Conservation (phyloP, 208 protist species). For the Phytomonas sp. region DNA sequence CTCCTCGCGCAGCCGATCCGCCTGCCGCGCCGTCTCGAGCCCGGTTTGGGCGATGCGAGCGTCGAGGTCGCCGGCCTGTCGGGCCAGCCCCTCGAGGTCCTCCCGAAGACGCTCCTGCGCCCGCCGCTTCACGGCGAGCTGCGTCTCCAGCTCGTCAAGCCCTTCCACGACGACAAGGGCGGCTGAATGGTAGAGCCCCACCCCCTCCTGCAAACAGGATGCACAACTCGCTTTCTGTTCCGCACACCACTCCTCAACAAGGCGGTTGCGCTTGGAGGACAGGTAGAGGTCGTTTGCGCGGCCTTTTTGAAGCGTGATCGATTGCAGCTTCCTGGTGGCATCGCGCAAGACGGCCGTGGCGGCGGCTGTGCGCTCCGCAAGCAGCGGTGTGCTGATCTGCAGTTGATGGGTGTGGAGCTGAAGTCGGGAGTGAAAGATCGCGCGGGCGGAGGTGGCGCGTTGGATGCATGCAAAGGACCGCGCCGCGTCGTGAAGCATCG, state of each 20-base stretch:
- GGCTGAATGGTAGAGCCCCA: neutral
- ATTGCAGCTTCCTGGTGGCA: neutral
- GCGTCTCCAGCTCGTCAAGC: neutral
- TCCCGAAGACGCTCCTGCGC: neutral
- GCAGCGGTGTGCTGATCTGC: neutral
- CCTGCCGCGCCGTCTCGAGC: neutral
- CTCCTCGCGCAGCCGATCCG: neutral
- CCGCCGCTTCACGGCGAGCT: neutral
- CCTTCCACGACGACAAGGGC: neutral
- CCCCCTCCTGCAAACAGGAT: neutral
- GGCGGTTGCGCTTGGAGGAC: neutral
- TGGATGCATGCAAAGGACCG: neutral
- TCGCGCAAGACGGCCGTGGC: neutral
- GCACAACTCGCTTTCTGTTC: neutral
- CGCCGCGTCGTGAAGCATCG: conserved; percentile 1
- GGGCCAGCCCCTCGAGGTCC: neutral
- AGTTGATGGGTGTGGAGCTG: neutral
- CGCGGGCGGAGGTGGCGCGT: neutral
- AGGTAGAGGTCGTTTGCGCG: neutral
- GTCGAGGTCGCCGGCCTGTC: neutral
- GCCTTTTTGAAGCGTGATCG: neutral
- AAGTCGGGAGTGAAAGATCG: neutral
- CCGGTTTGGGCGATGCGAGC: neutral
- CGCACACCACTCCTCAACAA: neutral
- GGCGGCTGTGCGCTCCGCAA: neutral